These are phyloP conservation scores for Arthrocladium fulminans DNA, from an alignment of 2,329 filamentous ascomycete genomes.

Conservation along the genomic window DNA sequence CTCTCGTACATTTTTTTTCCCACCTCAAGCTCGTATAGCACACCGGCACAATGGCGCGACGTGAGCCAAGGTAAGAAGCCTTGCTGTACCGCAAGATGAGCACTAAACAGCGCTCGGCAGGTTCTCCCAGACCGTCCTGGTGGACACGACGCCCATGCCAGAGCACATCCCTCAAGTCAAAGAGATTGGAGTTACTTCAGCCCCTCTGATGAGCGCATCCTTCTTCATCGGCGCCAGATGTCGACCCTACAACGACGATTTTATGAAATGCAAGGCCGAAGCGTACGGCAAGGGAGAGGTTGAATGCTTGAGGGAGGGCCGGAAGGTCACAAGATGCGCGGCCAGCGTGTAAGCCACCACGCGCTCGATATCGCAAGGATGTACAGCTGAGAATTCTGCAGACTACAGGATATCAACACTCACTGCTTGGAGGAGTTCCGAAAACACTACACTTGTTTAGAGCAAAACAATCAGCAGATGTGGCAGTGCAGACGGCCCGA, in stretches of 20 bases:
- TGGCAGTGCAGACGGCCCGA: constrained; percentile 89
- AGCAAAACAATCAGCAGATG: constrained; percentile 95
- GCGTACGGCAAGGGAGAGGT: constrained; percentile 82
- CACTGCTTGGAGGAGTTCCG: constrained; percentile 87
- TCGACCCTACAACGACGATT: constrained; percentile 95
- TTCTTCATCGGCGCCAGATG: constrained; percentile 98
- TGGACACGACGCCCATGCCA: constrained; percentile 93
- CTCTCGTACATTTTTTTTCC: neutral
- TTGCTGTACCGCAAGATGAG: neutral
- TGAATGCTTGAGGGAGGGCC: constrained; percentile 91
- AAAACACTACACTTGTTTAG: constrained; percentile 88
- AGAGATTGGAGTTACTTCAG: constrained; percentile 88
- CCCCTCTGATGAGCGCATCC: constrained; percentile 79
- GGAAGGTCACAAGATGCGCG: constrained; percentile 93
- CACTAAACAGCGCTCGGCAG: constrained; percentile 39
- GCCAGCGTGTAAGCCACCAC: constrained; percentile 72
- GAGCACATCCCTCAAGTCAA: constrained; percentile 83
- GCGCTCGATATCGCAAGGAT: constrained; percentile 10
- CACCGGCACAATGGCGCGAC: constrained; percentile 14
- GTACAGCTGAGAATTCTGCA: constrained; percentile 32
- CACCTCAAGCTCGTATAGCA: neutral
- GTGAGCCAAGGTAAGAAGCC: constrained; percentile 17
- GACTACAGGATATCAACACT: constrained; percentile 91
- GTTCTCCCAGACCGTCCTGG: constrained; percentile 87
- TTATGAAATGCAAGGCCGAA: constrained; percentile 99